Evolutionary conservation across 1,139 yeast genomes (phyloP).

Genomic region (Diutina sp.): DNA sequence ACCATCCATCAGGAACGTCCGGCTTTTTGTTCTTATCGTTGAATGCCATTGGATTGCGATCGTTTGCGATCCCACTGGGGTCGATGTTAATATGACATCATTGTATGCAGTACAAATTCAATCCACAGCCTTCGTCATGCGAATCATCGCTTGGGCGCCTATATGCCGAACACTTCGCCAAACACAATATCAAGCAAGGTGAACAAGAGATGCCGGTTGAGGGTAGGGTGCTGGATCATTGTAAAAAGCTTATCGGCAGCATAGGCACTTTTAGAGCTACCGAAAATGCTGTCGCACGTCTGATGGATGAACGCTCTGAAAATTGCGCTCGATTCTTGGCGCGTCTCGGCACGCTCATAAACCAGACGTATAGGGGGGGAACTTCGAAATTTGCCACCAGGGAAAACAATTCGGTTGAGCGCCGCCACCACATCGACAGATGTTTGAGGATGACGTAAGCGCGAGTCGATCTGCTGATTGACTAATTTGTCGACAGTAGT

Average conservation of each 20-base stretch:
- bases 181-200: slow-evolving; percentile 41
- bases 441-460: slow-evolving; percentile 31
- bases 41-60: neutral
- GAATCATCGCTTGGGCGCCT: neutral
- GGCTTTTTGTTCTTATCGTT: slow-evolving; percentile 29
- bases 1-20: slow-evolving; percentile 68
- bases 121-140: neutral
- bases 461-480: slow-evolving; percentile 22
- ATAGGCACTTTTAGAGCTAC: slow-evolving; percentile 45
- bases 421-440: slow-evolving; percentile 30
- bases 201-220: slow-evolving; percentile 54
- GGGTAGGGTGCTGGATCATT: slow-evolving; percentile 60
- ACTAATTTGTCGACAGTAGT: slow-evolving; percentile 76
- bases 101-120: neutral
- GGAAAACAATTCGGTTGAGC: slow-evolving; percentile 47
- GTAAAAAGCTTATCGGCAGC: slow-evolving; percentile 53
- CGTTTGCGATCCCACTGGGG: neutral
- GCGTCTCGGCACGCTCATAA: slow-evolving; percentile 39
- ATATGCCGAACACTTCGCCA: slow-evolving; percentile 21
- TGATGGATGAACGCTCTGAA: slow-evolving; percentile 39
- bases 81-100: neutral
- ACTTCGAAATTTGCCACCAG: slow-evolving; percentile 42
- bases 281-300: slow-evolving; percentile 25
- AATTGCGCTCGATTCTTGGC: slow-evolving; percentile 46
- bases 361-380: slow-evolving; percentile 32